Evolutionary conservation across 345 rosid species (phyloP).

Genomic region (Nephelium lappaceum): DNA sequence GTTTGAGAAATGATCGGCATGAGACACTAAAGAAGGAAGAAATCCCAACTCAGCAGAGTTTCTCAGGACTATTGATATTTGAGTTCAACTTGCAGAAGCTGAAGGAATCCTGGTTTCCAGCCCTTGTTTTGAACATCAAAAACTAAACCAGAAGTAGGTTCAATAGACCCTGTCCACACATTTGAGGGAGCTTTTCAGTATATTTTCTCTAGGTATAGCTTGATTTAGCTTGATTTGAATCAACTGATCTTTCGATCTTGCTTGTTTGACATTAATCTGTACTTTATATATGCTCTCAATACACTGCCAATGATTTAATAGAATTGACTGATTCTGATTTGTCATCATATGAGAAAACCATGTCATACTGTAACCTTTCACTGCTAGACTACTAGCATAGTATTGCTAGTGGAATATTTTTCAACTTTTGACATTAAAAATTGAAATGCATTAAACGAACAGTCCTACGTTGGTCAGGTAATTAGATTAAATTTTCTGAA

Average conservation of each 20-base stretch:
- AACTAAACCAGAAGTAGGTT: neutral
- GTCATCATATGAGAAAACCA: neutral
- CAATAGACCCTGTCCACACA: neutral
- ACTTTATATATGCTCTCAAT: too few species aligned
- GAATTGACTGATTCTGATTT: neutral
- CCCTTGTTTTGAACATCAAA: neutral
- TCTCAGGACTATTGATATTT: neutral
- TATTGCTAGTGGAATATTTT: neutral
- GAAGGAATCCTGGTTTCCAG: too few species aligned
- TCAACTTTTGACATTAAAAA: neutral
- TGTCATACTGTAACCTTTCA: neutral
- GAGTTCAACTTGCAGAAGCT: too few species aligned
- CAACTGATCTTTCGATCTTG: neutral
- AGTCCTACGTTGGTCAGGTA: constrained; percentile 2
- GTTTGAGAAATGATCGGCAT: neutral
- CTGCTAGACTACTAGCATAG: neutral
- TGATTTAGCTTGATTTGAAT: neutral
- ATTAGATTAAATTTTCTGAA: neutral
- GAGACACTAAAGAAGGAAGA: neutral
- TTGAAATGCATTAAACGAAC: neutral
- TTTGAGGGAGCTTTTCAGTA: neutral
- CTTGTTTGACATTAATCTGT: neutral
- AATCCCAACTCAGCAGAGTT: neutral
- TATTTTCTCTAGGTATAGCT: neutral
- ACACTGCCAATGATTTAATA: neutral